Base-by-base conservation (phyloP, 345 rosid genomes). In the Pelargonium nanum region DNA sequence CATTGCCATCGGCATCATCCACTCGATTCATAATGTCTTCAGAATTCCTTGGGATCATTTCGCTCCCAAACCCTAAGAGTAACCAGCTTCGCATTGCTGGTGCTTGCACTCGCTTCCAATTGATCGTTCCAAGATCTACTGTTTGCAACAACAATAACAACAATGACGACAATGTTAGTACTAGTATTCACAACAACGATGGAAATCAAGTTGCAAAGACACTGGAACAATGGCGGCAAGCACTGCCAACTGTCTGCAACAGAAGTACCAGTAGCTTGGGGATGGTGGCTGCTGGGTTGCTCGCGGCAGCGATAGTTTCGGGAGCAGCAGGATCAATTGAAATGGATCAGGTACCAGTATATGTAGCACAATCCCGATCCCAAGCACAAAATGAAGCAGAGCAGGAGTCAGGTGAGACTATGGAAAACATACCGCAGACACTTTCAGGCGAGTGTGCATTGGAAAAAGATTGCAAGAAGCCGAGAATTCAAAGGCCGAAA, bases 401-500 rank as follows among this genome's bases (percentile, higher is more conserved):
- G 64, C 77, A 4, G 84, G 60, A 26, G 26, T 23, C 58, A 15
- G 78, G 70, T 0, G 83, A 85, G 63, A 89, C 98, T 12, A 69
- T 89, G 5, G 68, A 82, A 0, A 89, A 89, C 72, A 71, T 92
- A 56, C 98, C 98, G 34, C 93, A 83, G 71, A 79, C 78, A 60
- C 78, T 92, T 24, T 87, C 95, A 0, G 85, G 95, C 1, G 95
- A 66, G 56, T 81, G 87, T 57, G 51, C 72, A 4, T 40, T 54
- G 7, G 54, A 68, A 4, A 78, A 79, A 48, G 96, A 89, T 61
- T 88, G 96, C 69, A 77, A 73, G 68, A 91, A 81, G 78, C 76
- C 87, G 30, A 85, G 91, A 72, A 87, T 92, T 48, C 95, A 92
- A 64, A 68, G 80, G 20, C 96, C 98, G 6, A 86, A 87, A 68